A percentile compares a stretch with the other conserved stretches of the same genome.
Evolutionary conservation across 371 early-diverging fungal genomes (phyloP).

Genomic region (Lichtheimia hyalospora): DNA sequence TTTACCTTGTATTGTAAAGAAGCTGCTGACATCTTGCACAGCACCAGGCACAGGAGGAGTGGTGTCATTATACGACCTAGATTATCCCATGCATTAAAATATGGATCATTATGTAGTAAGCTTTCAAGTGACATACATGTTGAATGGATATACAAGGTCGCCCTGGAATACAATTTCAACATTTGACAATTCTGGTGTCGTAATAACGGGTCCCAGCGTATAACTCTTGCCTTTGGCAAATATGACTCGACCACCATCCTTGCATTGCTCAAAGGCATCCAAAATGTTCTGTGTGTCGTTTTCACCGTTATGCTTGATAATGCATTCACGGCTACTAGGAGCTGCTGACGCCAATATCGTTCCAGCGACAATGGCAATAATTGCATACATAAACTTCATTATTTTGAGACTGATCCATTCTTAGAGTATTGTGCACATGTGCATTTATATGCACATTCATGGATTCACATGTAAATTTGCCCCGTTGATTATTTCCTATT

Average conservation of each 20-base stretch:
- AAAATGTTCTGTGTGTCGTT: constrained; percentile 15
- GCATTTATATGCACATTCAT: too few species aligned
- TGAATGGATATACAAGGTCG: constrained; percentile 10
- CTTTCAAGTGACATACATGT: constrained; percentile 8
- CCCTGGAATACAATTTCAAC: constrained; percentile 13
- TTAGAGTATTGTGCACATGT: too few species aligned
- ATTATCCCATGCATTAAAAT: neutral
- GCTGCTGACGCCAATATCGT: too few species aligned
- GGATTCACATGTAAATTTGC: too few species aligned
- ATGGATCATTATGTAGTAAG: neutral
- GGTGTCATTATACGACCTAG: constrained; percentile 9
- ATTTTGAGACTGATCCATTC: too few species aligned
- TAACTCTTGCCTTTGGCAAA: constrained; percentile 10
- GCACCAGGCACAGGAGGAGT: constrained; percentile 12
- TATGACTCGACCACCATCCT: constrained; percentile 17
- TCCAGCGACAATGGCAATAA: too few species aligned
- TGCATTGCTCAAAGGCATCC: constrained; percentile 18
- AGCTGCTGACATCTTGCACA: constrained; percentile 16
- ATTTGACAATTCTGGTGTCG: constrained; percentile 9
- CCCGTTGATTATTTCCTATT: too few species aligned
- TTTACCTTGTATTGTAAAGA: constrained; percentile 17
- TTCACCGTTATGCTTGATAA: constrained; percentile 12
- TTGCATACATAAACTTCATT: too few species aligned
- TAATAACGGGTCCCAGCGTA: constrained; percentile 9
- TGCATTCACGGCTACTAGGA: constrained; percentile 3